Evolutionary conservation across 176 grass and related monocot genomes (phyloP).

Genomic region (Carex myosuroides): DNA sequence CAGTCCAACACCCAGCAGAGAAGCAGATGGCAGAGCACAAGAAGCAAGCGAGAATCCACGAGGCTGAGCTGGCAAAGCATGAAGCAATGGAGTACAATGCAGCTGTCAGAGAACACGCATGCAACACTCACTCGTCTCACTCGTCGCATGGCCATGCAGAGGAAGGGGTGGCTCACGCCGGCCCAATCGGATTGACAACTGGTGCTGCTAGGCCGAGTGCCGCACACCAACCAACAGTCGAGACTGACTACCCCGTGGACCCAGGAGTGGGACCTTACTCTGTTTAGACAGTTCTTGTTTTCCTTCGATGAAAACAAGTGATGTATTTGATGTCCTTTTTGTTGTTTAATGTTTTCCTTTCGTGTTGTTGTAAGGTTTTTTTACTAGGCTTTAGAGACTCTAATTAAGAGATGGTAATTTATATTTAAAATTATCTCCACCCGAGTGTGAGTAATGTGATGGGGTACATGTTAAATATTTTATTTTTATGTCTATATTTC

Average conservation of each 20-base stretch:
- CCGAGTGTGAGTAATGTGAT: not conserved
- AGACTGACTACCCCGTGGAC: not conserved
- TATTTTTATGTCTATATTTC: not conserved
- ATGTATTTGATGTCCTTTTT: not conserved
- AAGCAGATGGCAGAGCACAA: constrained; percentile 21
- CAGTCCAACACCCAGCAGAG: constrained; percentile 15
- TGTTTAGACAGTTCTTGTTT: not conserved
- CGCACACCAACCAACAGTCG: not conserved
- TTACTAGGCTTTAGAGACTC: not conserved
- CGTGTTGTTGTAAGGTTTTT: not conserved
- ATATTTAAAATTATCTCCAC: not conserved
- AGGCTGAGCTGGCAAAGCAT: constrained; percentile 1
- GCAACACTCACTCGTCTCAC: not conserved
- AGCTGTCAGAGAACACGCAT: not conserved
- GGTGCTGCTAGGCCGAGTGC: not conserved
- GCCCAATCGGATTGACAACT: not conserved
- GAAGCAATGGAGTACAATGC: not conserved
- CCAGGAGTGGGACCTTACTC: not conserved
- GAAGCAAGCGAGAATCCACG: not conserved
- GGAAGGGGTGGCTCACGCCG: not conserved
- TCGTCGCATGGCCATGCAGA: not conserved
- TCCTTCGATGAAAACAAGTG: not conserved
- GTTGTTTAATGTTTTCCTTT: too few relatives aligned
- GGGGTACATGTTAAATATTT: not conserved
- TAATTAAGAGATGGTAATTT: not conserved